Evolutionary conservation across 768 basidiomycete species (phyloP), one percentile per base, ranked within the genome.

Genomic region (Clathrus columnatus): DNA sequence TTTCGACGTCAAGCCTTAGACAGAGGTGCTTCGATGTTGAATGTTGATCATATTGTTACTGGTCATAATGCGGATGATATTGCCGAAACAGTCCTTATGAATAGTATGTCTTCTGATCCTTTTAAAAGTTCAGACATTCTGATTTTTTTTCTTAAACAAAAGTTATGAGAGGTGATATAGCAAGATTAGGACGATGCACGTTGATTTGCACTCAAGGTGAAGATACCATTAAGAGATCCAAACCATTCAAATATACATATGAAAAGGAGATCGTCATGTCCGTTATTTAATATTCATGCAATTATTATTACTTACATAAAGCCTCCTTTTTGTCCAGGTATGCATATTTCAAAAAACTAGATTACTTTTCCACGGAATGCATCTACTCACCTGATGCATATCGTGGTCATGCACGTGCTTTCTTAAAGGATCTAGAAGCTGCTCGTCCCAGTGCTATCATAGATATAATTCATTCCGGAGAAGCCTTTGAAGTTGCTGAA

Each of bases 191-290:
- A 3, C 79, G 96, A 50, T 98, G 96, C 69, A 98, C 95, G 0
- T 75, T 84, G 36, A 94, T 99, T 58, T 95, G 91, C 57, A 99
- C 96, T 0, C 84, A 92, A 67, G 92, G 92, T 41, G 95, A 96
- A 67, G 92, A 96, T 64, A 94, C 92, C 1, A 97, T 98, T 67
- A 91, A 84, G 68, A 81, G 96, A 55, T 93, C 90, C 48, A 99
- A 99, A 71, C 96, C 96, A n/a, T 98, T 99, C 78, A 98, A 97
- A 67, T 99, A 98, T 65, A 87, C 92, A 0, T 98, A 98, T 63
- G 96, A 99, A 73, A 99, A 99, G 71, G 96, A 99, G 72, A 98
- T 99, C 28, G 96, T 99, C 59, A 98, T 99, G 96, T 91, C 61
- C 60, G 80, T 69, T 44, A 61, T 51, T 26, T 57, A 41, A 47